phyloP scores from a whole-genome alignment of 495 filamentous ascomycete species.

The Cenococcum geophilum region DNA sequence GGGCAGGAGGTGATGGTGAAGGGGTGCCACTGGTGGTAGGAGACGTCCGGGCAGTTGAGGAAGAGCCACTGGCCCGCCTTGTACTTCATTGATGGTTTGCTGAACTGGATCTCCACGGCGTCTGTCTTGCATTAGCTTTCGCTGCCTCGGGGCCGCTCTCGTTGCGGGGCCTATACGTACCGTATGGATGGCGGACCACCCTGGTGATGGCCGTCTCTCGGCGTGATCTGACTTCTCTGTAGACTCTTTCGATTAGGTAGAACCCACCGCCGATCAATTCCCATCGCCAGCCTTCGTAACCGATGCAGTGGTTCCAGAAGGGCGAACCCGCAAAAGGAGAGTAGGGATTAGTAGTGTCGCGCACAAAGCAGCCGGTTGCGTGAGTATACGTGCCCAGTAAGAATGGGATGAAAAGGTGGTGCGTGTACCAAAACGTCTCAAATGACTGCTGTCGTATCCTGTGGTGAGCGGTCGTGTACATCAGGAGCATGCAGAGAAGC shows the following conservation, averaged over 20 bases:
- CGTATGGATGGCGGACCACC: slow-evolving; percentile 95
- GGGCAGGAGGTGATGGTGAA: slow-evolving; percentile 99
- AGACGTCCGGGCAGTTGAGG: slow-evolving; percentile 84
- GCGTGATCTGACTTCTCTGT: slow-evolving; percentile 78
- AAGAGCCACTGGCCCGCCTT: slow-evolving; percentile 98
- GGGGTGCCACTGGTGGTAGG: slow-evolving; percentile 90
- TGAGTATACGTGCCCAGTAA: slow-evolving; percentile 91
- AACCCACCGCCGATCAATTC: slow-evolving; percentile 80
- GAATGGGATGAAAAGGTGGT: slow-evolving; percentile 96
- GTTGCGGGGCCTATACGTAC: slow-evolving; percentile 50
- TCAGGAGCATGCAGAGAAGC: slow-evolving; percentile 96
- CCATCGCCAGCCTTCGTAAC: slow-evolving; percentile 97
- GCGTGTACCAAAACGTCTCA: slow-evolving; percentile 99
- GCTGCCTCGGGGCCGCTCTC: too few species aligned
- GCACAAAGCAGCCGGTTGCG: slow-evolving; percentile 85
- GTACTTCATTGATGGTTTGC: slow-evolving; percentile 94
- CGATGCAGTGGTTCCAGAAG: slow-evolving; percentile 93
- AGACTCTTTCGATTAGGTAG: slow-evolving; percentile 84
- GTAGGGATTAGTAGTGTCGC: slow-evolving; percentile 51
- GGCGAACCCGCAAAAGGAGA: slow-evolving; percentile 74
- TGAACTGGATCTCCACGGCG: slow-evolving; percentile 95
- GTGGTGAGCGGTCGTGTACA: slow-evolving; percentile 93
- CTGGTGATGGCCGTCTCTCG: slow-evolving; percentile 83
- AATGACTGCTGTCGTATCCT: slow-evolving; percentile 94
- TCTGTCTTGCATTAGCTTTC: slow-evolving; percentile 50